Evolutionary conservation across 1,284 basidiomycete species (phyloP).

Genomic region (Trametes versicolor): DNA sequence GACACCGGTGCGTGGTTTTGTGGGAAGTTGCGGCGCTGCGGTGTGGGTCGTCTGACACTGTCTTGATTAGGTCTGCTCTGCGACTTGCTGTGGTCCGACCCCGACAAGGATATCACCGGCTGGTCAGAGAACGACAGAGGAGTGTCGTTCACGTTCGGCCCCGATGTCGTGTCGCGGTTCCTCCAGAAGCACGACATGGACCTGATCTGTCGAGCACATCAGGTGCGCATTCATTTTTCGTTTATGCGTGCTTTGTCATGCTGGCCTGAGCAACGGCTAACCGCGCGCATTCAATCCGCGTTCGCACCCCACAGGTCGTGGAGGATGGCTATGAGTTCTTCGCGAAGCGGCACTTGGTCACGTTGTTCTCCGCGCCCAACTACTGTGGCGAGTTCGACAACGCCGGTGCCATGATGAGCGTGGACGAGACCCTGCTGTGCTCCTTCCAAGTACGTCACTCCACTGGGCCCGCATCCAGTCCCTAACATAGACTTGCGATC

Average conservation of each 20-base stretch:
- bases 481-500: neutral
- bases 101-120: conserved; percentile 98
- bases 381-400: conserved; percentile 99
- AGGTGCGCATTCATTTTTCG: conserved; percentile 63
- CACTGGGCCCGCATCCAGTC: neutral
- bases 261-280: conserved; percentile 11
- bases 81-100: conserved; percentile 98
- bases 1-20: conserved; percentile 82
- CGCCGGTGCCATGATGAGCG: conserved; percentile 99
- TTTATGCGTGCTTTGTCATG: neutral
- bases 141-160: conserved; percentile 98
- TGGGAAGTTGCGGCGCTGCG: neutral
- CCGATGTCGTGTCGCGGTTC: conserved; percentile 97
- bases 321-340: conserved; percentile 99
- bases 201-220: conserved; percentile 97
- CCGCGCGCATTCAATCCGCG: conserved; percentile 2
- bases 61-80: conserved; percentile 82
- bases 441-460: conserved; percentile 90
- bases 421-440: conserved; percentile 97
- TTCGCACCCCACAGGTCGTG: conserved; percentile 73
- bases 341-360: conserved; percentile 96
- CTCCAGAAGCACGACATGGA: conserved; percentile 99
- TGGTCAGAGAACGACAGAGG: conserved; percentile 99
- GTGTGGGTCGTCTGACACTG: conserved; percentile 12
- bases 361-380: conserved; percentile 97